Evolutionary conservation across 225 moss, liverwort and hornwort genomes (phyloP), one percentile per base, ranked within the genome.

Genomic region (Neckera pumila): DNA sequence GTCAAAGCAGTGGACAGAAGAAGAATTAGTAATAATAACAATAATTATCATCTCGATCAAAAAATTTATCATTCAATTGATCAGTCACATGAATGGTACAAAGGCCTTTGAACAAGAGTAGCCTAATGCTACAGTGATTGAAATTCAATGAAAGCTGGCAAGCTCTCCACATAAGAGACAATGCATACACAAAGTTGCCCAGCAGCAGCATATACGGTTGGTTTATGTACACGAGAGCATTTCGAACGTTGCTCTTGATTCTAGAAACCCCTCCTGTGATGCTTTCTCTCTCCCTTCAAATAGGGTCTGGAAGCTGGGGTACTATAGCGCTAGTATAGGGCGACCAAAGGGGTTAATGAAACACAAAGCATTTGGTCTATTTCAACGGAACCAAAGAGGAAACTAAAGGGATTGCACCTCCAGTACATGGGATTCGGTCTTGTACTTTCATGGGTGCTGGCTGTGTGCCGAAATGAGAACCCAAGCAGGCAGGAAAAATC

Each of bases 21-120:
- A 11, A 12, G 5, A 12, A 31, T 28, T 6, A 47, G 11, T 10
- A 60, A 9, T 8, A 11, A 2, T 51, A 14, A 36, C 53, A 27
- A 15, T 42, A 54, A 17, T 28, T 49, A 23, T 71, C 7, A 30
- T 74, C 82, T 72, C 87, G 86, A 89, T 72, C 89, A 89, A 73
- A 89, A 89, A 3, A 10, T 88, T 65, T 89, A 86, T 91, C 89
- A 86, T 80, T 89, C 84, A 89, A 91, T 84, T 82, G 90, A 84
- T 64, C n/a, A 86, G 82, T 78, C 86, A 91, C 80, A 79, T 79
- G 89, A 89, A 87, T 91, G 89, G 87, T 91, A 91, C 91, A 91
- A 81, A 64, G 43, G 82, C 36, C 58, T 85, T 84, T 78, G 84
- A 87, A 89, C 91, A 89, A 87, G 84, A 89, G 67, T 22, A 89